Evolutionary conservation across 2,329 filamentous ascomycete genomes (phyloP), one percentile per base, ranked within the genome.

Genomic region (Paracoccidioides lutzii): DNA sequence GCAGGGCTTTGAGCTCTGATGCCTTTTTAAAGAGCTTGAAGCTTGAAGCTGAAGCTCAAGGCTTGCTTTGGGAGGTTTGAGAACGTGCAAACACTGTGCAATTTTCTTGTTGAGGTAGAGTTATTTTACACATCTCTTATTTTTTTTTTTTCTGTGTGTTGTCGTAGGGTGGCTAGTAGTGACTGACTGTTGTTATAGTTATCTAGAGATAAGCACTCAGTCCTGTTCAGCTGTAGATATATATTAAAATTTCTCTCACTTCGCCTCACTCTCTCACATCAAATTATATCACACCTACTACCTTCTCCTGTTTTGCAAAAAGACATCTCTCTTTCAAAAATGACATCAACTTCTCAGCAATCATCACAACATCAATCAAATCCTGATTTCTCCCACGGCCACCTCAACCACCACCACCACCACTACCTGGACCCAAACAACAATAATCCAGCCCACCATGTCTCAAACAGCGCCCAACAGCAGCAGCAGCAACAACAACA

Each of bases 381-480:
- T 33, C 38, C 49, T 3, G 49, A 52, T 4, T 52, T 52, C 38
- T 30, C 38, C 61, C 61, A 28, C 22, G 22, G 1, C 42, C 9
- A 44, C 42, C 42, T n/a, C 42, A 14, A n/a, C 12, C 14, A 44
- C 14, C 42, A 12, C 10, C 37, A 9, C 28, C 49, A 42, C 22
- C 37, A 42, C 38, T 38, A 52, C 38, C 3, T 32, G 8, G 22
- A 52, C 15, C 3, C 32, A 9, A 40, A n/a, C 40, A 30, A 9
- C 32, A 5, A 3, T n/a, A 52, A n/a, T 4, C 5, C 40, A 12
- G 40, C 40, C 8, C 40, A 14, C 35, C 35, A 37, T 37, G 28
- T 46, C 30, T 46, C 44, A 15, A 46, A 33, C 30, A 46, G 30
- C 30, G 44, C 30, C n/a, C 44, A 46, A 7, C 44, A 46, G 28